Conservation (phyloP, 257 asterid species). For the Euphrasia confusa region DNA sequence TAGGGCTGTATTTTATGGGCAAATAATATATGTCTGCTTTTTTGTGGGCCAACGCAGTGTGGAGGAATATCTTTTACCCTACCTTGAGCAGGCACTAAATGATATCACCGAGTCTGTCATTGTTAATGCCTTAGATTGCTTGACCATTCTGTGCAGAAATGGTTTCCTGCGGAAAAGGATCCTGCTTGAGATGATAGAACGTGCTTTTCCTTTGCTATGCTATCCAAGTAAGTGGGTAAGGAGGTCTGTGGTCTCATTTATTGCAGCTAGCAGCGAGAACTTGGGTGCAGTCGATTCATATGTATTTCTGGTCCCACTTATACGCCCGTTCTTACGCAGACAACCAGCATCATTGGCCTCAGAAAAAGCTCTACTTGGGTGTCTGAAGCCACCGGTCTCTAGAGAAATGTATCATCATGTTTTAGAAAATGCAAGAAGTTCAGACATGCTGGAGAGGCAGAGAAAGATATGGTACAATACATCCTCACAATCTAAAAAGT, state of each 20-base stretch:
- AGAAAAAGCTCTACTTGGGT: constrained; percentile 70
- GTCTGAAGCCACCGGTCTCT: constrained; percentile 83
- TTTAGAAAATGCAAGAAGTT: constrained; percentile 76
- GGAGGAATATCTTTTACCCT: constrained; percentile 96
- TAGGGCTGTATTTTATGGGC: constrained; percentile 92
- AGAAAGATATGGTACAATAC: constrained; percentile 93
- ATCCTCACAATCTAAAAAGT: constrained; percentile 65
- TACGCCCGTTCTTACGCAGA: constrained; percentile 84
- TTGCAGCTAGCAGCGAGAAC: constrained; percentile 86
- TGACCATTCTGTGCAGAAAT: constrained; percentile 85
- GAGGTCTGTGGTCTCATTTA: constrained; percentile 70
- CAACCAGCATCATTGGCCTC: constrained; percentile 96
- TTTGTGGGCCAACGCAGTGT: constrained; percentile 97
- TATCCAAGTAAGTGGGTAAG: constrained; percentile 97
- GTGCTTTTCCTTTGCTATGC: constrained; percentile 77
- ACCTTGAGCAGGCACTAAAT: constrained; percentile 92
- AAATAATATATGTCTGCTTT: constrained; percentile 80
- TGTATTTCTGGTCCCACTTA: constrained; percentile 88
- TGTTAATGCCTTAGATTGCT: constrained; percentile 91
- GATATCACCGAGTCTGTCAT: constrained; percentile 81
- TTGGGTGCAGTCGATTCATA: constrained; percentile 97
- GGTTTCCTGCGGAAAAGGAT: constrained; percentile 76
- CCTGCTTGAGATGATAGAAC: constrained; percentile 92
- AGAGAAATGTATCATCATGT: constrained; percentile 69
- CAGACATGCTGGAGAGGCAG: constrained; percentile 97